Base-by-base conservation (phyloP, 2,329 filamentous ascomycete species). In the Fusarium kyushuense region DNA sequence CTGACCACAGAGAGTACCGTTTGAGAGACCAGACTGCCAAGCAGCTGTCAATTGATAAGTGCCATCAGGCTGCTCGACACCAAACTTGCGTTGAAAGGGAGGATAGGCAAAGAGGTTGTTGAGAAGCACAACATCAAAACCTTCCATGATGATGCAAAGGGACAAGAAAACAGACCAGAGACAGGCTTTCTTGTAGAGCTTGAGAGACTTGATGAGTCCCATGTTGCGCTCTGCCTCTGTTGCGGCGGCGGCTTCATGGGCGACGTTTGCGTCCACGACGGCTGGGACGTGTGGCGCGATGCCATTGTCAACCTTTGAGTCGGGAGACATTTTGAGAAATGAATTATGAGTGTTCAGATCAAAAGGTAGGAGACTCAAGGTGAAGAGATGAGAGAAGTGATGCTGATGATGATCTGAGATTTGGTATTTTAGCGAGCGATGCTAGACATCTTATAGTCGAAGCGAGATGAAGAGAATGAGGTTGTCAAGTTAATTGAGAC, bases 21-120 rank as follows among this genome's bases (percentile, higher is more conserved):
- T 86, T 41, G 78, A 80, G 5, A 87, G 75, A 9, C 80, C 84
- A 4, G 84, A 80, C 71, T 87, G 85, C 86, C 86, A 87, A 1
- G 80, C 76, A 3, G 83, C 82, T 1, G 82, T 80, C 47, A 87
- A 74, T 59, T 85, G 76, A 60, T 84, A 84, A 1, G 67, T 75
- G 1, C 79, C 82, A 29, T 82, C 71, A 1, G 74, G 63, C 14
- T 75, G 71, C 9, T 69, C 53, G 0, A 71, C 63, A 11, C 83
- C 83, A 56, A 82, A 86, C 53, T 76, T 79, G 59, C 66, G 75
- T 41, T 76, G 75, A 61, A 79, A 84, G 19, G 71, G 78, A 1
- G 70, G 79, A 66, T 80, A 81, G 17, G 77, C 80, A 41, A 78
- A 83, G 61, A 84, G 79, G 33, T 78, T 80, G 35, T 70, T 74